phyloP scores from a whole-genome alignment of 495 filamentous ascomycete species.

The Lasiosphaeria ovina region DNA sequence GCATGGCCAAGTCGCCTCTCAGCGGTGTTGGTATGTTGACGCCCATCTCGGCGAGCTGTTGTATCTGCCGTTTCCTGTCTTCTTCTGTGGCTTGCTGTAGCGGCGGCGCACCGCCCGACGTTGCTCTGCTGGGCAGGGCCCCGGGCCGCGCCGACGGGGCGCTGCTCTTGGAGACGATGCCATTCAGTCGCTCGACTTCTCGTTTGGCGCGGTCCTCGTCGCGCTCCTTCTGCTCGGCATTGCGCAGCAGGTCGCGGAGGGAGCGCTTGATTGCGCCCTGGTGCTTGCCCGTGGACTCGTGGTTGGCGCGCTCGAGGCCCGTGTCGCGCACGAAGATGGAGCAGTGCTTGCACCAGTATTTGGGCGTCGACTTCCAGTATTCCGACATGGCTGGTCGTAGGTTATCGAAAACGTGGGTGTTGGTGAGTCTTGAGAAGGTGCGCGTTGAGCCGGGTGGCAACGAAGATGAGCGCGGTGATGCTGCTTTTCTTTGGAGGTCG shows the following conservation, averaged over 20 bases:
- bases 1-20: conserved; percentile 76
- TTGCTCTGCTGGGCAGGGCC: not conserved
- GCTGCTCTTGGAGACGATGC: conserved; percentile 55
- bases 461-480: not conserved
- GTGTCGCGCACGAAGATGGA: conserved; percentile 88
- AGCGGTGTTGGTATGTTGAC: conserved; percentile 80
- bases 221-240: conserved; percentile 71
- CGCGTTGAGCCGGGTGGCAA: not conserved
- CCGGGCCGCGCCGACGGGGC: not conserved
- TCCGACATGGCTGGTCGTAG: conserved; percentile 68
- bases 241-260: conserved; percentile 79
- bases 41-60: conserved; percentile 84
- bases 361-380: conserved; percentile 98
- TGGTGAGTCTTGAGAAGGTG: not conserved
- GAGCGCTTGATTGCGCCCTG: conserved; percentile 87
- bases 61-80: conserved; percentile 79
- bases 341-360: conserved; percentile 98
- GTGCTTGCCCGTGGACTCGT: conserved; percentile 86
- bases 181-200: conserved; percentile 84
- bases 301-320: conserved; percentile 80
- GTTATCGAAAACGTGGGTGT: not conserved
- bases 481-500: no score
- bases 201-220: conserved; percentile 78
- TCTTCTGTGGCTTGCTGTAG: conserved; percentile 46
- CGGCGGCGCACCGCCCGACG: conserved; percentile 6